Evolutionary conservation across 1,284 basidiomycete species (phyloP).

Genomic region (Tilletia setariae): DNA sequence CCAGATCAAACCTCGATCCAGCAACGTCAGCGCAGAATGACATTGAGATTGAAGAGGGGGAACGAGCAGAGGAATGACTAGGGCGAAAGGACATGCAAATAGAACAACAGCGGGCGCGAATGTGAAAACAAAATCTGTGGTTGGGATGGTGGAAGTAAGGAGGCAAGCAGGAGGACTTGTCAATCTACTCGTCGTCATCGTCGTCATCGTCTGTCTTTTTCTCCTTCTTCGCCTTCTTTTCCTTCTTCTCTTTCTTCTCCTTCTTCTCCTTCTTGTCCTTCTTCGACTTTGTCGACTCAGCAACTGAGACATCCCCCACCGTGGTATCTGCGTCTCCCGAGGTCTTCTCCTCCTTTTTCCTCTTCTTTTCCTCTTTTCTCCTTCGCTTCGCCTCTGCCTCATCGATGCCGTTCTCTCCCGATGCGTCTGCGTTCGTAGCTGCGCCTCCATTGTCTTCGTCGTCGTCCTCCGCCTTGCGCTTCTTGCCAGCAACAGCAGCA

Average conservation of each 20-base stretch:
- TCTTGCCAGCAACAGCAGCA: conserved; percentile 17
- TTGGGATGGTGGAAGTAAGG: neutral
- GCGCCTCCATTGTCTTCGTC: conserved; percentile 16
- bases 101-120: no score
- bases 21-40: no score
- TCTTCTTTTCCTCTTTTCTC: conserved; percentile 33
- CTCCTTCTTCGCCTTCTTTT: conserved; percentile 32
- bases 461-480: conserved; percentile 25
- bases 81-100: no score
- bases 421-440: conserved; percentile 20
- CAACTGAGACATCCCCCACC: conserved; percentile 25
- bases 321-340: conserved; percentile 29
- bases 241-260: conserved; percentile 33
- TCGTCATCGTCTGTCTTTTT: conserved; percentile 33
- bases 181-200: conserved; percentile 2
- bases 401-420: conserved; percentile 29
- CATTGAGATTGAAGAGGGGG: no score
- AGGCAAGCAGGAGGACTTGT: neutral
- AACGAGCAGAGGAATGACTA: no score
- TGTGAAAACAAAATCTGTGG: no score
- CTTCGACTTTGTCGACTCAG: conserved; percentile 30
- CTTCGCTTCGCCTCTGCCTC: conserved; percentile 49
- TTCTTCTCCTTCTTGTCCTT: conserved; percentile 52
- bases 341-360: conserved; percentile 57
- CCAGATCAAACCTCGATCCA: no score